Evolutionary conservation across 1,284 basidiomycete species (phyloP), one percentile per base, ranked within the genome.

Genomic region (Malassezia pachydermatis): DNA sequence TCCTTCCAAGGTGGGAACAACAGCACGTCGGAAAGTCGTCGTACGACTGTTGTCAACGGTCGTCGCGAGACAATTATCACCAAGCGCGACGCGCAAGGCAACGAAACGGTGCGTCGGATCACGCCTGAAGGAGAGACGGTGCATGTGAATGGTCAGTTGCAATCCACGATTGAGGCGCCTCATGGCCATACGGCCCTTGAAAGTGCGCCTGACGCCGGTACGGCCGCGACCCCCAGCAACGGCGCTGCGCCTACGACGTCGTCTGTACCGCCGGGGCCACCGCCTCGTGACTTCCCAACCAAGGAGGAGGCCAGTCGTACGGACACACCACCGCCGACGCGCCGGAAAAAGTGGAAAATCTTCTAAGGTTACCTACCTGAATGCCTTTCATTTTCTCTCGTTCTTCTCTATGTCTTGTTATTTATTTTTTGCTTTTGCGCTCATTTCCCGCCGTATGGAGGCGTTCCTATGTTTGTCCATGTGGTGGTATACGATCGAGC

Each of bases 41-140:
- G 49, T 9, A 65, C 63, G 0, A 52, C 61, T 34, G 58, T 55
- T 19, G 51, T 65, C 23, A 64, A 65, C n/a, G 63, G 63, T 2
- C 55, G 53, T 11, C 55, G 49, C 23, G 60, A 65, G 45, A 65
- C 62, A 2, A 47, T 57, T 37, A 63, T 59, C 7, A 59, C 58
- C 33, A 58, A 53, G n/a, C 56, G 63, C 13, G 63, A 65, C 25
- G 45, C 29, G 10, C 48, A 53, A n/a, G 63, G 63, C 42, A 60
- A 62, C 35, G 58, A 53, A 38, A 66, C 63, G 4, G 54, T 66
- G 8, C 62, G 63, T 40, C 48, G 45, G 3, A 51, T 54, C 19
- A 59, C 63, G 8, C 62, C 63, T 0, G 58, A 60, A 20, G 62
- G 60, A 22, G 56, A 55, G 50, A 55, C 57, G 5, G 56, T 66